Conservation (phyloP, 225 moss, liverwort and hornwort species). For the Climacium dendroides region DNA sequence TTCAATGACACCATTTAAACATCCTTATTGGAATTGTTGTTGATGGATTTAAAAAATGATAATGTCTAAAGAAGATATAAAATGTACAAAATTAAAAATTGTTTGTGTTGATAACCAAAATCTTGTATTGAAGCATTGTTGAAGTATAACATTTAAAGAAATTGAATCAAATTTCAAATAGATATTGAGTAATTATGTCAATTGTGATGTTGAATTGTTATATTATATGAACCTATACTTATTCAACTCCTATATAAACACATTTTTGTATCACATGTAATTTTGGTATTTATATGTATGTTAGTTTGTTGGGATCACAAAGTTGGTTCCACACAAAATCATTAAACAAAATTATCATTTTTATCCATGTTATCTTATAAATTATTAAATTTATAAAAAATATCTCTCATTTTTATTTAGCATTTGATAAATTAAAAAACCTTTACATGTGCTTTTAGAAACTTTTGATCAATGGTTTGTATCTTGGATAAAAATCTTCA, state of each 20-base stretch:
- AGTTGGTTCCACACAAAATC: fast-evolving
- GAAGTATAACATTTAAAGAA: neutral
- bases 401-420: neutral
- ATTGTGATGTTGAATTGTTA: neutral
- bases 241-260: no score
- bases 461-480: neutral
- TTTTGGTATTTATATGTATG: fast-evolving
- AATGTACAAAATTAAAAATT: no score
- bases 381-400: neutral
- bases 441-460: no score
- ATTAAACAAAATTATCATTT: neutral
- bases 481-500: no score
- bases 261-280: neutral
- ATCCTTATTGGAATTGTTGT: neutral
- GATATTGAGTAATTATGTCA: neutral
- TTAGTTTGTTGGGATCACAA: neutral
- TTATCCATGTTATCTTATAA: no score
- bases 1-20: neutral
- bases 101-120: neutral
- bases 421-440: fast-evolving
- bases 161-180: neutral
- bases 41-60: neutral
- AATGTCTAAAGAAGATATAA: neutral
- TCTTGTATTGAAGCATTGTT: neutral
- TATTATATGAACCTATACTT: neutral